Base-by-base conservation (phyloP, 768 basidiomycete genomes). In the Termitomyces titanicus region DNA sequence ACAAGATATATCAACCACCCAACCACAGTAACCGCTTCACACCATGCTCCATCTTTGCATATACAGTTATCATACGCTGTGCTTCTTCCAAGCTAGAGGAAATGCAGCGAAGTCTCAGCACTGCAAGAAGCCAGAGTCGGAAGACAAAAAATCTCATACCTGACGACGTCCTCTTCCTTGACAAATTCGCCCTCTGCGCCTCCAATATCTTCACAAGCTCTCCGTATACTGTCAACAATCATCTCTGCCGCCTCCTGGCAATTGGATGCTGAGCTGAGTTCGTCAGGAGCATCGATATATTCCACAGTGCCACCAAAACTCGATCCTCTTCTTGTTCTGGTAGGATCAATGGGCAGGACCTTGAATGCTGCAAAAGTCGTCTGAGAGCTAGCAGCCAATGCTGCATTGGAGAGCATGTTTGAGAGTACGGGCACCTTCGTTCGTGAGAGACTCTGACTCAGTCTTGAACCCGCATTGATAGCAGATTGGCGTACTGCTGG, bases 11-110 rank as follows among this genome's bases (percentile, higher is more conserved):
- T 49, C 35, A 91, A 59, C 87, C 80, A 47, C 92, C 90, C 46
- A 96, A 70, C 94, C 94, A 96, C 56, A 96, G 70, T 66, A 96
- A 72, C 60, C 93, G 77, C 78, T 95, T 98, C 48, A 97, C 78
- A 0, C 91, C 92, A 68, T 96, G 93, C 65, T 97, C 94, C 84
- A 96, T 88, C 73, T 94, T 93, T 13, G 93, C 83, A 68, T 92
- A 89, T 61, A 95, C 76, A 57, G 85, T 90, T 3, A 92, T 97
- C 76, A 87, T 85, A 51, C 83, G 79, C 67, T 88, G 85, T 2
- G 95, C 95, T 61, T 97, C 92, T 7, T 80, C 79, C 61, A 94
- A 67, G 63, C 92, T 94, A 61, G 33, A 29, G 10, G 6, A 53
- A 46, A 55, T 37, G 55, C 37, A 52, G 24, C n/a, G 45, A 22